These are phyloP conservation scores for Caryopteris hybrid DNA, from an alignment of 305 asterid species.

Conservation along the genomic window DNA sequence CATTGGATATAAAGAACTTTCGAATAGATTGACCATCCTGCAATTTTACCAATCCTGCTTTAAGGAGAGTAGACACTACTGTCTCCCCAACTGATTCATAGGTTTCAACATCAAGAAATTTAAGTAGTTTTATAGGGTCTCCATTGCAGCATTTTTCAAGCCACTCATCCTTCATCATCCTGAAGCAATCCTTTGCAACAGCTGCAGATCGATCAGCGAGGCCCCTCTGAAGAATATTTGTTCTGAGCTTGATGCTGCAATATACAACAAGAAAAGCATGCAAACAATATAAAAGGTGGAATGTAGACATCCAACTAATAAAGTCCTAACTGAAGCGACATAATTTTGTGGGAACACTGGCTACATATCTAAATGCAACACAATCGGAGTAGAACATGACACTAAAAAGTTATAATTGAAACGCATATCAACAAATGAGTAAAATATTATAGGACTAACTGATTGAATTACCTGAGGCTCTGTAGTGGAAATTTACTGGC, in stretches of 20 bases:
- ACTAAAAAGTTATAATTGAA: not conserved
- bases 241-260: constrained; percentile 83
- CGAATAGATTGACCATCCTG: constrained; percentile 63
- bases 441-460: not conserved
- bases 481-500: constrained; percentile 85
- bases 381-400: not conserved
- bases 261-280: constrained; percentile 20
- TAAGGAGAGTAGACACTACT: constrained; percentile 60
- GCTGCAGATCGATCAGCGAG: constrained; percentile 82
- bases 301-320: too few relatives aligned
- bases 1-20: constrained; percentile 37
- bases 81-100: constrained; percentile 86
- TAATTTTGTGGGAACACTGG: not conserved
- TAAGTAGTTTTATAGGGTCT: constrained; percentile 68
- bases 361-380: not conserved
- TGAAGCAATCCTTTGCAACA: constrained; percentile 80
- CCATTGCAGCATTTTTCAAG: constrained; percentile 77
- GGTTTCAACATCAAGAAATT: constrained; percentile 95
- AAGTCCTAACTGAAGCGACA: not conserved
- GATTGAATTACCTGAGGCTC: constrained; percentile 72
- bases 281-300: constrained; percentile 17
- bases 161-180: constrained; percentile 90
- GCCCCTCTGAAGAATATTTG: constrained; percentile 88
- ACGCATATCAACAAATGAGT: not conserved
- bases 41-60: constrained; percentile 62